Base-by-base conservation (phyloP, 306 rosid genomes). In the Inga oerstediana region DNA sequence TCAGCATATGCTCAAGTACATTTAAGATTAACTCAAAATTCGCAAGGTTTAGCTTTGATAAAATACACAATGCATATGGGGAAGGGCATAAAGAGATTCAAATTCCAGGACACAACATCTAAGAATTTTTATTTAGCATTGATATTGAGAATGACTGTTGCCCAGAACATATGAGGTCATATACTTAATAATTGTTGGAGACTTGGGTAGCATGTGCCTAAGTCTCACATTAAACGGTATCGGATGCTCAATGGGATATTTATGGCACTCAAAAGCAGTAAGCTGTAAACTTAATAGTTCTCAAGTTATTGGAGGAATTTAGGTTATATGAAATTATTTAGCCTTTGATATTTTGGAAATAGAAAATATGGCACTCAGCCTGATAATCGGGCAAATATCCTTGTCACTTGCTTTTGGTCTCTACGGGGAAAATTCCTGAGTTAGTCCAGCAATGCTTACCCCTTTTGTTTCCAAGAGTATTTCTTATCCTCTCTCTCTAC, bases 71-170 rank as follows among this genome's bases (percentile, higher is more conserved):
- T 22, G 75, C 19, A 71, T 22, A 32, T 16, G 3, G 9, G 30
- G 19, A 32, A 49, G 45, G n/a, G 64, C 65, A 51, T 73, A 34
- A 41, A 72, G 43, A 48, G 19, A 48, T 37, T 48, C 62, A 73
- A 73, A 73, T 46, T 51, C 11, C 10, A 75, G 72, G 68, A 82
- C n/a, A 54, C 59, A 78, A 64, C 39, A 66, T 74, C 51, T 64
- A 19, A 44, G n/a, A 39, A 49, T 70, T 76, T 58, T 32, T 49
- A 7, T 43, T 64, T 75, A 54, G 20, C 77, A 41, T 67, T 7
- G 8, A 27, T 66, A 51, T 39, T 20, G 32, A 14, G 59, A 35
- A n/a, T 80, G 69, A 58, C 45, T 58, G 48, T 46, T 54, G 61
- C n/a, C 58, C 32, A 44, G 54, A 10, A 45, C 72, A 51, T 27